Evolutionary conservation across 2,329 filamentous ascomycete species (phyloP), one percentile per base, ranked within the genome.

Genomic region (Phoma herbarum): DNA sequence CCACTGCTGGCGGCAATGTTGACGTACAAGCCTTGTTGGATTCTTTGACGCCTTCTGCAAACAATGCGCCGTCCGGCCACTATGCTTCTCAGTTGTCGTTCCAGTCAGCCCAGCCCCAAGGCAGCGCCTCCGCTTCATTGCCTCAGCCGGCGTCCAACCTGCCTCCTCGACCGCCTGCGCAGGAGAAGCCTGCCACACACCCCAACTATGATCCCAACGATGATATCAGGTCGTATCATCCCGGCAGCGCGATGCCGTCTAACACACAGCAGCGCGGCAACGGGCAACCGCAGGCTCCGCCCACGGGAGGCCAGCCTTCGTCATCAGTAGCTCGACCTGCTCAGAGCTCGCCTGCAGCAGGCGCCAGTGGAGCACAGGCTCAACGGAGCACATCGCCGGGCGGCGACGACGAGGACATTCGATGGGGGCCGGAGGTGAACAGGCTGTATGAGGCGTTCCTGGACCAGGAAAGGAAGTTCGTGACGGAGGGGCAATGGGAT

Each of bases 401-500:
- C 41, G 41, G 53, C 41, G 78, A 79, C 41, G 79, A 81, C 58
- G 82, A 84, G 46, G 81, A 84, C 52, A 74, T 75, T 48, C 79
- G 81, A n/a, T 85, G 83, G 80, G 79, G 80, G 20, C 80, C 80
- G 22, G 84, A 88, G 57, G 83, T 85, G 53, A 87, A 91, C 71
- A 85, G 85, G 67, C 82, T 84, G 47, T 94, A 91, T 79, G 90
- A 93, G 57, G 82, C 85, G 12, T 94, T 93, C 72, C 79, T 92
- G 56, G 82, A 84, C 39, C 87, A 92, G 65, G 91, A 94, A 77
- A 84, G 89, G 61, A 85, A 84, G 64, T 92, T 92, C 75, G 90
- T 92, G 67, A 86, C 87, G 0, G 90, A 93, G 70, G 90, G 89
- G 28, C 87, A 90, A 68, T 94, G 91, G 91, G 90, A 93, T 69